Base-by-base conservation (phyloP, 2,329 filamentous ascomycete species). In the Thielaviopsis populi region DNA sequence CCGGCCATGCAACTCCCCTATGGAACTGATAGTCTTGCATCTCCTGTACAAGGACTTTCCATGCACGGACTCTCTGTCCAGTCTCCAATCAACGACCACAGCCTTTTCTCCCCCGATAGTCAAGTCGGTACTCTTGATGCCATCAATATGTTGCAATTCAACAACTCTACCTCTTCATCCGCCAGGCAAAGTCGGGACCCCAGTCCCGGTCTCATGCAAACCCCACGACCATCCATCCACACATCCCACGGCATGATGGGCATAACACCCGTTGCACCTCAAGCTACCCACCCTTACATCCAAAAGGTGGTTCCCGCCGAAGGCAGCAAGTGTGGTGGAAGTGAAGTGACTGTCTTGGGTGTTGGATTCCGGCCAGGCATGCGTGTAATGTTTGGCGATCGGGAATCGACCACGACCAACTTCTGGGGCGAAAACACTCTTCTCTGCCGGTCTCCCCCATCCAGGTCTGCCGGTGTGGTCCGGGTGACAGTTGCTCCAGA, bases 321-420 rank as follows among this genome's bases (percentile, higher is more conserved):
- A 72, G 91, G 91, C 0, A 88, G 91, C 6, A 88, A 85, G 65
- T 83, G 83, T 42, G 91, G 91, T 66, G 91, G 91, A 50, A 91
- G 89, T 62, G 91, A 96, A 72, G 89, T 96, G 2, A 92, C 89
- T 0, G 82, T 94, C 64, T 78, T 95, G 8, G 91, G 91, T 19
- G 88, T 85, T 68, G 84, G 86, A 15, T 95, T 96, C 72, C 86
- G 84, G 68, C 86, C 81, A 67, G 87, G 73, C 1, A 80, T 95
- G 67, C 88, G 91, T 67, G 88, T 96, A 63, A 87, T 91, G 74
- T 96, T 96, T 72, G 91, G 91, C 24, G 76, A 80, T 41, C 75
- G 78, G 59, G 79, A 77, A 68, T 81, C 82, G 1, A 80, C 86
- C 0, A 88, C 86, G 0, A 91, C 88, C 1, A 89, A 87, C 0